Evolutionary conservation across 1,284 basidiomycete species (phyloP).

Genomic region (Phellopilus nigrolimitatus): DNA sequence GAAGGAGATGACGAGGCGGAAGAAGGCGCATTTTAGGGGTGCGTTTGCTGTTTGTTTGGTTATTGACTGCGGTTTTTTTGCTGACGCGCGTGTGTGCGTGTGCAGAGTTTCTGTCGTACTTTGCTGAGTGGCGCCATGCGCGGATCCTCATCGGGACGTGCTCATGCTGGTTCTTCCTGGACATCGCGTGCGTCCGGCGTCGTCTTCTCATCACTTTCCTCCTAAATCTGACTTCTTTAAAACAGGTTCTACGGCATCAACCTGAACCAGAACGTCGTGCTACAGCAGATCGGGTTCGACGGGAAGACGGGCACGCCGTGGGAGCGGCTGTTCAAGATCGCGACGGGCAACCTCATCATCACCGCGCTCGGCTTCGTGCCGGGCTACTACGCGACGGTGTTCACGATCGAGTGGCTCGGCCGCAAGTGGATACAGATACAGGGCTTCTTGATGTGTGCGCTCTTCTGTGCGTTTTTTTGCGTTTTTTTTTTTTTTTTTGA

Average conservation of each 20-base stretch:
- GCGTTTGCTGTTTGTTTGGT: conserved; percentile 1
- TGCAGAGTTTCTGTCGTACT: conserved; percentile 47
- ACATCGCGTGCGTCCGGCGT: conserved; percentile 41
- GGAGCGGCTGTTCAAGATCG: conserved; percentile 59
- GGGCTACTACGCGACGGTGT: conserved; percentile 65
- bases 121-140: conserved; percentile 52
- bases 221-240: not conserved
- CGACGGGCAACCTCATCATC: conserved; percentile 65
- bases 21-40: conserved; percentile 40
- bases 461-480: not conserved
- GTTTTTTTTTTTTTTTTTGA: no score
- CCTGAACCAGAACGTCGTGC: conserved; percentile 71
- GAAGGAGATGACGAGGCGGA: conserved; percentile 23
- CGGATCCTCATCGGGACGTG: conserved; percentile 51
- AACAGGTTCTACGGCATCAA: conserved; percentile 72
- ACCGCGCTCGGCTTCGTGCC: conserved; percentile 72
- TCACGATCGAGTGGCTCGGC: conserved; percentile 69
- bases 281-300: conserved; percentile 62
- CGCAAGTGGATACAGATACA: conserved; percentile 75
- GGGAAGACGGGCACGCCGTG: conserved; percentile 53
- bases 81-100: no score
- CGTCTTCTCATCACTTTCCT: conserved; percentile 13
- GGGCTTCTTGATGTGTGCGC: conserved; percentile 51
- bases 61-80: not conserved
- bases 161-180: conserved; percentile 52